These are phyloP conservation scores for Suillus spraguei DNA, from an alignment of 768 basidiomycete species.

Conservation along the genomic window DNA sequence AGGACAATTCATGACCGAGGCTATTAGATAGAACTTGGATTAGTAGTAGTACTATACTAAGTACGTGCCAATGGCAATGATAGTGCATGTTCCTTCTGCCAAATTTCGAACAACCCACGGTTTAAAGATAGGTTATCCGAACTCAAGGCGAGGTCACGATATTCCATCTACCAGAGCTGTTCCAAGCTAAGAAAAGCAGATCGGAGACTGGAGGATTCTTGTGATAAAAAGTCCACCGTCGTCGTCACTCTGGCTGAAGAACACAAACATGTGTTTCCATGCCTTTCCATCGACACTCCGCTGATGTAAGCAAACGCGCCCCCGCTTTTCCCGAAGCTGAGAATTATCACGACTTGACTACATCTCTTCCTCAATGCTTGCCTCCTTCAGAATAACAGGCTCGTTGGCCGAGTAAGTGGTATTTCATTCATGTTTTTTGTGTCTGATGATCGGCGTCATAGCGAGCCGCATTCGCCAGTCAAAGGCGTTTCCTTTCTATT, in stretches of 20 bases:
- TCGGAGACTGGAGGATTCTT: constrained; percentile 72
- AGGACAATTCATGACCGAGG: constrained; percentile 15
- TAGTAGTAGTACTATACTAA: background rate
- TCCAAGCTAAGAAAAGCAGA: constrained; percentile 45
- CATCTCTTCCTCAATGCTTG: constrained; percentile 53
- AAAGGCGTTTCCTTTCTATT: constrained; percentile 92
- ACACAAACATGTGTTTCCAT: constrained; percentile 16
- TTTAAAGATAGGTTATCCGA: constrained; percentile 54
- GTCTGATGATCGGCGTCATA: constrained; percentile 5
- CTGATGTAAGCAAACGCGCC: constrained; percentile 42
- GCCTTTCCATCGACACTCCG: constrained; percentile 21
- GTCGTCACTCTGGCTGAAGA: constrained; percentile 68
- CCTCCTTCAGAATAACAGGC: constrained; percentile 65
- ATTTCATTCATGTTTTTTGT: background rate
- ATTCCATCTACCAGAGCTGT: constrained; percentile 64
- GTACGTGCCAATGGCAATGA: background rate
- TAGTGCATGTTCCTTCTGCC: constrained; percentile 62
- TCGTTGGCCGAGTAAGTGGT: constrained; percentile 60
- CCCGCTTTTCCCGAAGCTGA: constrained; percentile 21
- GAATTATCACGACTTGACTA: constrained; percentile 11
- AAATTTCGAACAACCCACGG: constrained; percentile 76
- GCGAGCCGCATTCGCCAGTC: constrained; percentile 72
- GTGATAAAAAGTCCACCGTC: constrained; percentile 58
- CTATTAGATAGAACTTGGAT: constrained; percentile 9
- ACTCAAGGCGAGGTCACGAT: constrained; percentile 72